A percentile compares a stretch with the other conserved stretches of the same genome.
phyloP scores from a whole-genome alignment of 2,329 filamentous ascomycete genomes.

The Alternaria alternata region DNA sequence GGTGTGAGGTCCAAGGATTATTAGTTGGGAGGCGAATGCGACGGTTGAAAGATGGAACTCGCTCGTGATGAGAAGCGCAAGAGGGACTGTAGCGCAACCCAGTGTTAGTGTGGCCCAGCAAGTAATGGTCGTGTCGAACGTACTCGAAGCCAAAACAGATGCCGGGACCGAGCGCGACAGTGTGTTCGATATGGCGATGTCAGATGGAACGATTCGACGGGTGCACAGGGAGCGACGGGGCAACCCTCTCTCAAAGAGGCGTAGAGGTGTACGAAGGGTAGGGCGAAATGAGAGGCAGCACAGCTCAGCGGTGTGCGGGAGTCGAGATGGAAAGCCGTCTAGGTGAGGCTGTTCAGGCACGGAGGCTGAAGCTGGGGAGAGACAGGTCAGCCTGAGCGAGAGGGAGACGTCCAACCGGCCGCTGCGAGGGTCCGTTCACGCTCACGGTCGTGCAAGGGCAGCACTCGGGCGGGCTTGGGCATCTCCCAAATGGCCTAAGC shows the following conservation, averaged over 20 bases:
- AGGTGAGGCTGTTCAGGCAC: constrained; percentile 44
- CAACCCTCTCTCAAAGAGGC: constrained; percentile 50
- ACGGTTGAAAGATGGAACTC: constrained; percentile 4
- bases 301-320: constrained; percentile 46
- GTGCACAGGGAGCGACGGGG: constrained; percentile 32
- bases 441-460: constrained; percentile 37
- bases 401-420: constrained; percentile 32
- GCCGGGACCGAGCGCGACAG: constrained; percentile 22
- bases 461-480: constrained; percentile 24
- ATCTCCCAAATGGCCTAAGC: constrained; percentile 30
- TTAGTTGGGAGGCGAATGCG: constrained; percentile 1
- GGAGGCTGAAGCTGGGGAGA: constrained; percentile 40
- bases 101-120: constrained; percentile 29
- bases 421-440: constrained; percentile 28
- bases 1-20: constrained; percentile 11
- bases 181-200: constrained; percentile 18
- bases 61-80: constrained; percentile 5
- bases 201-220: constrained; percentile 20
- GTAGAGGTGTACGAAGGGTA: constrained; percentile 19
- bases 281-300: constrained; percentile 46
- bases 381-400: constrained; percentile 34
- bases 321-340: constrained; percentile 18
- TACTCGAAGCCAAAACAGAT: constrained; percentile 34
- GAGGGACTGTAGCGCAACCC: constrained; percentile 22
- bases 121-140: constrained; percentile 21